phyloP scores from a whole-genome alignment of 805 yeast genomes.

The Yamadazyma sp. region DNA sequence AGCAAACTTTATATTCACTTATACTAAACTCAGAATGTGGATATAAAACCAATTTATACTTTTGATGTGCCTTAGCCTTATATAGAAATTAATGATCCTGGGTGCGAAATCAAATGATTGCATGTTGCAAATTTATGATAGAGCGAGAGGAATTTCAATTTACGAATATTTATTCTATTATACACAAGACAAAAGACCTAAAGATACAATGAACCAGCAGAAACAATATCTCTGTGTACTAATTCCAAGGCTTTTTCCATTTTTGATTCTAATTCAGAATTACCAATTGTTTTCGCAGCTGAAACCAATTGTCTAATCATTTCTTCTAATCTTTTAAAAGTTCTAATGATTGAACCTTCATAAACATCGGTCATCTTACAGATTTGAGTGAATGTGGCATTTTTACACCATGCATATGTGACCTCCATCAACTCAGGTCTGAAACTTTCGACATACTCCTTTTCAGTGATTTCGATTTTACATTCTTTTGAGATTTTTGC shows the following conservation, averaged over 20 bases:
- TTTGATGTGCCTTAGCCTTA: too few relatives aligned
- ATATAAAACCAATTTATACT: too few relatives aligned
- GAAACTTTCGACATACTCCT: slow-evolving; percentile 89
- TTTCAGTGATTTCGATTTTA: slow-evolving; percentile 84
- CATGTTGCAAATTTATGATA: too few relatives aligned
- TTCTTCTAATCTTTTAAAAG: slow-evolving; percentile 93
- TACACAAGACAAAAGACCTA: slow-evolving; percentile 19
- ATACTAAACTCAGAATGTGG: too few relatives aligned
- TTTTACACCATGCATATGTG: slow-evolving; percentile 94
- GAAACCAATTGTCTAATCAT: slow-evolving; percentile 82
- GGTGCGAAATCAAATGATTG: too few relatives aligned
- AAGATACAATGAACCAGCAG: slow-evolving; percentile 90
- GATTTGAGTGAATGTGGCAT: slow-evolving; percentile 92
- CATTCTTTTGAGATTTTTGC: slow-evolving; percentile 89
- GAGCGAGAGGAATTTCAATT: too few relatives aligned
- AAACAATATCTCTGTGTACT: slow-evolving; percentile 93
- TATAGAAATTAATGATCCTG: too few relatives aligned
- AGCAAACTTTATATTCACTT: too few relatives aligned
- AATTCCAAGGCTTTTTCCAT: slow-evolving; percentile 83
- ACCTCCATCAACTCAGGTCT: slow-evolving; percentile 96
- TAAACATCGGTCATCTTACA: slow-evolving; percentile 99
- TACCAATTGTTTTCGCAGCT: slow-evolving; percentile 95
- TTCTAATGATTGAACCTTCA: slow-evolving; percentile 93
- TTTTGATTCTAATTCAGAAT: slow-evolving; percentile 76
- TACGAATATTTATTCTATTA: too few relatives aligned